Evolutionary conservation across 306 rosid genomes (phyloP).

Genomic region (Prunus mume): DNA sequence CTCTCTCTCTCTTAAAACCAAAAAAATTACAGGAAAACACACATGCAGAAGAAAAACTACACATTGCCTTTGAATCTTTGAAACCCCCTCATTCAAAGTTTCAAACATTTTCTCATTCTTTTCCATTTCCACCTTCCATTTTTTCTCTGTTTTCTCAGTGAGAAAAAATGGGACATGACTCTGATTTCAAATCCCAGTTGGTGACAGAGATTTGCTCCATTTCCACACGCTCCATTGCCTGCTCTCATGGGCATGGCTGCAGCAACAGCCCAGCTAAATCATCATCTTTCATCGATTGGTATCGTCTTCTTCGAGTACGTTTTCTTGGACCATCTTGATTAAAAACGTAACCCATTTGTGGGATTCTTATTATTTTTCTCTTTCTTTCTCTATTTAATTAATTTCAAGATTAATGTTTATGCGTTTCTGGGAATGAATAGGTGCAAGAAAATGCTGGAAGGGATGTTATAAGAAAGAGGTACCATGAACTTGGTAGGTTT

Average conservation of each 20-base stretch:
- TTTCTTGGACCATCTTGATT: slow-evolving; percentile 6
- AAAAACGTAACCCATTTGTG: background rate
- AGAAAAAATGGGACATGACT: slow-evolving; percentile 45
- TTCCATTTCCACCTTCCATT: slow-evolving; percentile 6
- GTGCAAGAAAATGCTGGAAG: slow-evolving; percentile 67
- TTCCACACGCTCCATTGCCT: slow-evolving; percentile 42
- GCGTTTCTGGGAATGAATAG: slow-evolving; percentile 35
- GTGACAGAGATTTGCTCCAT: slow-evolving; percentile 73
- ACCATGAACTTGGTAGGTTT: slow-evolving; percentile 80
- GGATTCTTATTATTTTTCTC: background rate
- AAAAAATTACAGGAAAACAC: background rate
- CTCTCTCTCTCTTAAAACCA: background rate
- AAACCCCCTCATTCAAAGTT: background rate
- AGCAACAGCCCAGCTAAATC: slow-evolving; percentile 28
- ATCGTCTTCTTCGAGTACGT: slow-evolving; percentile 79
- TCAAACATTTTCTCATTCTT: slow-evolving; percentile 24
- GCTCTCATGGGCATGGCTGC: slow-evolving; percentile 52
- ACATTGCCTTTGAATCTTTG: slow-evolving; percentile 29
- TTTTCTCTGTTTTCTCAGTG: background rate
- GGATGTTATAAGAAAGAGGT: slow-evolving; percentile 59
- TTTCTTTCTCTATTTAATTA: background rate
- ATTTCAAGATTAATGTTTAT: background rate
- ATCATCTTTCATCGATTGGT: slow-evolving; percentile 71
- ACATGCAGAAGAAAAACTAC: background rate
- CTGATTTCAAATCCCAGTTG: slow-evolving; percentile 60